Evolutionary conservation across 2,329 filamentous ascomycete species (phyloP).

Genomic region (Fusarium zealandicum): DNA sequence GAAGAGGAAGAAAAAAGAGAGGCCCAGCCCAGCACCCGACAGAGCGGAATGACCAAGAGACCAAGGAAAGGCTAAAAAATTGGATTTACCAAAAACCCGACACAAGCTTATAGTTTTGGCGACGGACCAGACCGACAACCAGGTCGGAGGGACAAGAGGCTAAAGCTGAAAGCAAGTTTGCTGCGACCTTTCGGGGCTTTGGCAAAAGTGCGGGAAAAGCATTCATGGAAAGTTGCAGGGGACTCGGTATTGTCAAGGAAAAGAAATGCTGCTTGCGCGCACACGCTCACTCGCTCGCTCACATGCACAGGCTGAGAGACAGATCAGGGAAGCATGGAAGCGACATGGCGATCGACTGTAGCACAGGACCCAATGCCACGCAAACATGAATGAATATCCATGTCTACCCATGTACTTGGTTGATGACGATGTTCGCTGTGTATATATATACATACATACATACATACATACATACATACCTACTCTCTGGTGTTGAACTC

Average conservation of each 20-base stretch:
- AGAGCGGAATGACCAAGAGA: not conserved
- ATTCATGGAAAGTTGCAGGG: not conserved
- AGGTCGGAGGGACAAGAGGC: slow-evolving; percentile 8
- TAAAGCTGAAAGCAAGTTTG: not conserved
- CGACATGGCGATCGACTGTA: slow-evolving; percentile 4
- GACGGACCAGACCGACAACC: slow-evolving; percentile 11
- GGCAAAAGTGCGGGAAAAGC: slow-evolving; percentile 2
- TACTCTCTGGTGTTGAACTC: too few species aligned
- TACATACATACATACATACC: too few species aligned
- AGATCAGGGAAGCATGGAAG: too few species aligned
- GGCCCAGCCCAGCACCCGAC: not conserved
- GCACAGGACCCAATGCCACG: slow-evolving; percentile 5
- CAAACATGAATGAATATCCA: not conserved
- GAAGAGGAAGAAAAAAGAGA: too few species aligned
- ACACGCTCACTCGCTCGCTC: too few species aligned
- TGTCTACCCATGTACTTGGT: too few species aligned
- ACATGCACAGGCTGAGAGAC: not conserved
- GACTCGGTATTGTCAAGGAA: slow-evolving; percentile 7
- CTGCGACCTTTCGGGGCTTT: slow-evolving; percentile 10
- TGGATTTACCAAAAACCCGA: not conserved
- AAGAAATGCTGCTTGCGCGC: slow-evolving; percentile 14
- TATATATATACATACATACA: too few species aligned
- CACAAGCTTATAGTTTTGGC: not conserved
- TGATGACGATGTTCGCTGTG: too few species aligned
- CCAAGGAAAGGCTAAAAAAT: not conserved